Evolutionary conservation across 768 basidiomycete species (phyloP), one percentile per base, ranked within the genome.

Genomic region (Hericium alpestre): DNA sequence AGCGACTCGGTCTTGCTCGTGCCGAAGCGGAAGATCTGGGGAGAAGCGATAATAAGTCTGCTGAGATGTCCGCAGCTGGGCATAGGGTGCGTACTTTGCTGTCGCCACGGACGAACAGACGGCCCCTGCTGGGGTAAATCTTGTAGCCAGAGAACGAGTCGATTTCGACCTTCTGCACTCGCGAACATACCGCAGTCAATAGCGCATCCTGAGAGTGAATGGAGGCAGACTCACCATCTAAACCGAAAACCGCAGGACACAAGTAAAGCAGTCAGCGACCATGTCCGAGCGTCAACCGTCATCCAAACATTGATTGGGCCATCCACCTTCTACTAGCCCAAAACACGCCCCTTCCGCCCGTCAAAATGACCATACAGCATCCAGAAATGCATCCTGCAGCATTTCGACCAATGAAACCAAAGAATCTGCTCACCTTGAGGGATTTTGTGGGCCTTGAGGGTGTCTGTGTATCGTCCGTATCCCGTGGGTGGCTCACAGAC

Each of bases 71-170:
- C 0, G 22, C 15, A 38, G 16, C 22, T 16, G 32, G n/a, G 10
- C 16, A 12, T 15, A 7, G n/a, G 39, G 22, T 54, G 70, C 78
- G 66, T 62, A 92, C 93, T 78, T 96, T 97, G 78, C 86, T 89
- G 83, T 95, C 93, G 65, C 90, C 91, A 65, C 93, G 87, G 70
- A 95, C 91, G 71, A 94, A 94, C 65, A 92, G 82, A 70, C 89
- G 90, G 72, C 94, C 95, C 87, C 88, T 95, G 75, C 84, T 84
- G 64, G 95, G 95, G 85, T 98, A 99, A 80, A 99, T 94, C 69
- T 87, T 87, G 83, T 79, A 93, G 67, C 91, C 90, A 67, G 93
- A 95, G 83, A 99, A 98, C 58, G 87, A 86, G 80, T 97, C 96
- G 77, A 93, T 89, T 77, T 98, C 95, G 80, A 97, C 85, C 85